A percentile compares a stretch with the other conserved stretches of the same genome.
Evolutionary conservation across 1,284 basidiomycete genomes (phyloP).

Genomic region (Marasmius fiardii): DNA sequence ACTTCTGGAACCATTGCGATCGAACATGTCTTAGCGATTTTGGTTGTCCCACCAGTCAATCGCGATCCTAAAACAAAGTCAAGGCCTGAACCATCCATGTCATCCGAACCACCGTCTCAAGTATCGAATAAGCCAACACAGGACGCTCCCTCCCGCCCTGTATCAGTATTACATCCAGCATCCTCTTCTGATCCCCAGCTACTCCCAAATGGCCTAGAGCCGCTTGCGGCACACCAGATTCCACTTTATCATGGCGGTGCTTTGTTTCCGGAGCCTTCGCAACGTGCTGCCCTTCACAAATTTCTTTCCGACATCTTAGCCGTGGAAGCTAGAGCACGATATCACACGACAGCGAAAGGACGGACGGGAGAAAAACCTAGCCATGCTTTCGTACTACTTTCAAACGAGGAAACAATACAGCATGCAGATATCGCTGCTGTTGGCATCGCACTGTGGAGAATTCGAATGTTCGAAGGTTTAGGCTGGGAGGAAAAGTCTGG

Average conservation of each 20-base stretch:
- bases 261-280: constrained; percentile 55
- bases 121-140: constrained; percentile 14
- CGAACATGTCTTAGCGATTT: constrained; percentile 53
- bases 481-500: constrained; percentile 28
- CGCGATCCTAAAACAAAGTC: constrained; percentile 44
- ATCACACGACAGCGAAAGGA: constrained; percentile 13
- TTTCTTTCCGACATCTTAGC: constrained; percentile 44
- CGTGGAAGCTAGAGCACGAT: constrained; percentile 35
- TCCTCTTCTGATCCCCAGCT: constrained; percentile 24
- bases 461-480: constrained; percentile 68
- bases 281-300: constrained; percentile 55
- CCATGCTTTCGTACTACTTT: constrained; percentile 65
- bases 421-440: constrained; percentile 59
- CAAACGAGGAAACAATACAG: constrained; percentile 42
- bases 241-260: constrained; percentile 66
- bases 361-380: constrained; percentile 41
- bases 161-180: constrained; percentile 23
- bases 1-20: constrained; percentile 45
- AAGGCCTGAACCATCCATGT: constrained; percentile 39
- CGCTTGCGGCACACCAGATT: constrained; percentile 40
- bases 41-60: constrained; percentile 70
- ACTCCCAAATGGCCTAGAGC: constrained; percentile 34
- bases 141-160: constrained; percentile 8
- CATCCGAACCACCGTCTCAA: constrained; percentile 35
- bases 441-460: constrained; percentile 70